These are phyloP conservation scores for Phaeosphaeriaceae sp. DNA, from an alignment of 2,329 filamentous ascomycete genomes.

Conservation along the genomic window DNA sequence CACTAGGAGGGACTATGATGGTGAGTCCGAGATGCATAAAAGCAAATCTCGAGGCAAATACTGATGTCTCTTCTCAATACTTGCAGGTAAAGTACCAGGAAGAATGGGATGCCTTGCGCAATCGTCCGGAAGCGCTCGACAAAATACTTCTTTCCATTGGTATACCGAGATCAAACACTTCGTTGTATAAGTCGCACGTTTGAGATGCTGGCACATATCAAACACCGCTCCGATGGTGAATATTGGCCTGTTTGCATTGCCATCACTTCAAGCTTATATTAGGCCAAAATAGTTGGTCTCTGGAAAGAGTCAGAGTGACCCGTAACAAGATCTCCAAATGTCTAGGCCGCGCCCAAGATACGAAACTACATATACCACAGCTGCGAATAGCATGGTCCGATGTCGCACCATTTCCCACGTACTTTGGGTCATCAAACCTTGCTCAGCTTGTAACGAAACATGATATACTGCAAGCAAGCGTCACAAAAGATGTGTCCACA, in stretches of 20 bases:
- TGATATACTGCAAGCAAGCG: background rate
- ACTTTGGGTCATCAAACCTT: background rate
- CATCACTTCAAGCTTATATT: background rate
- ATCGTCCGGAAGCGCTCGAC: slow-evolving; percentile 51
- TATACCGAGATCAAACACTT: slow-evolving; percentile 28
- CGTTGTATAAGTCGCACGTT: slow-evolving; percentile 11
- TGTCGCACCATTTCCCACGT: too few relatives aligned
- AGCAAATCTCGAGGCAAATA: background rate
- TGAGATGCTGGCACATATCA: background rate
- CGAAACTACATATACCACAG: too few relatives aligned
- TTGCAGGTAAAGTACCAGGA: slow-evolving; percentile 56
- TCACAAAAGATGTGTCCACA: background rate
- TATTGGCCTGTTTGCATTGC: background rate
- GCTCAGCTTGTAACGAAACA: background rate
- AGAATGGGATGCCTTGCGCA: slow-evolving; percentile 60
- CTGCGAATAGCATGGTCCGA: background rate
- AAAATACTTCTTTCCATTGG: slow-evolving; percentile 51
- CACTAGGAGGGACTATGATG: slow-evolving; percentile 65
- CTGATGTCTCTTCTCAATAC: background rate
- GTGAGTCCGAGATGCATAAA: slow-evolving; percentile 22
- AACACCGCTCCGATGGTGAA: background rate
- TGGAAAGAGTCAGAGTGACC: too few relatives aligned
- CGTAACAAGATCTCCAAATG: too few relatives aligned
- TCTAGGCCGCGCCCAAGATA: too few relatives aligned
- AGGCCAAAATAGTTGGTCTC: too few relatives aligned